A percentile compares a stretch with the other conserved stretches of the same genome.
phyloP scores from a whole-genome alignment of 2,329 filamentous ascomycete species.

The Sclerotiophoma versabilis region DNA sequence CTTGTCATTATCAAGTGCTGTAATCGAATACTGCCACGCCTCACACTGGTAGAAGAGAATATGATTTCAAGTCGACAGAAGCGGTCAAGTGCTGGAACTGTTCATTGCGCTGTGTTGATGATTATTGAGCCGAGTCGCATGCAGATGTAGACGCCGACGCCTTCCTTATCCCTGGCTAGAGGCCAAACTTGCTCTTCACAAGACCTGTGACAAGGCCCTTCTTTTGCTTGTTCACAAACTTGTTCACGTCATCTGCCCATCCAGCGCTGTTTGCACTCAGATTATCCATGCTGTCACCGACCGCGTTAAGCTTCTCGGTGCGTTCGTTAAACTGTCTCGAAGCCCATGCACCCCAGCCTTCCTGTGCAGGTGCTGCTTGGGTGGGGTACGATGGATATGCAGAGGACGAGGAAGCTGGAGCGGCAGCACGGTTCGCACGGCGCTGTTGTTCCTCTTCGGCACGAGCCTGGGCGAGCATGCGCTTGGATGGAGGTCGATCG shows the following conservation, averaged over 20 bases:
- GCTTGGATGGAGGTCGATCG: constrained; percentile 85
- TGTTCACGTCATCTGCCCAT: constrained; percentile 88
- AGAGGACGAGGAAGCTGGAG: constrained; percentile 40
- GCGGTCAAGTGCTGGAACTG: neutral
- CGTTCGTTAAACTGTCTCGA: constrained; percentile 86
- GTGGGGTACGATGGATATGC: constrained; percentile 30
- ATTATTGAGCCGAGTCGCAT: neutral
- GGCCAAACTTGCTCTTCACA: constrained; percentile 48
- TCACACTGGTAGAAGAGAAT: neutral
- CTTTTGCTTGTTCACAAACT: constrained; percentile 88
- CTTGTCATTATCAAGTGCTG: neutral
- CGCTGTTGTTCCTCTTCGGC: constrained; percentile 71
- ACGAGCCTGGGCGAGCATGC: constrained; percentile 81
- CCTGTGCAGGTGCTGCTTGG: constrained; percentile 35
- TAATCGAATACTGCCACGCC: neutral
- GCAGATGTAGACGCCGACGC: neutral
- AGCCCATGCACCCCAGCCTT: constrained; percentile 78
- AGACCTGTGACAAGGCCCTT: constrained; percentile 76
- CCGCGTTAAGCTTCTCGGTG: constrained; percentile 83
- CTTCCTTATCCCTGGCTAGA: constrained; percentile 19
- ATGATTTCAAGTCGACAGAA: neutral
- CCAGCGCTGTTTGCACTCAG: constrained; percentile 80
- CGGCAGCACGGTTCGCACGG: constrained; percentile 45
- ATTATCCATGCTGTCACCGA: constrained; percentile 84
- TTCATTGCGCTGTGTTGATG: neutral